Evolutionary conservation across 73 alveolate species (phyloP).

Genomic region (Paraurostyla sp.): DNA sequence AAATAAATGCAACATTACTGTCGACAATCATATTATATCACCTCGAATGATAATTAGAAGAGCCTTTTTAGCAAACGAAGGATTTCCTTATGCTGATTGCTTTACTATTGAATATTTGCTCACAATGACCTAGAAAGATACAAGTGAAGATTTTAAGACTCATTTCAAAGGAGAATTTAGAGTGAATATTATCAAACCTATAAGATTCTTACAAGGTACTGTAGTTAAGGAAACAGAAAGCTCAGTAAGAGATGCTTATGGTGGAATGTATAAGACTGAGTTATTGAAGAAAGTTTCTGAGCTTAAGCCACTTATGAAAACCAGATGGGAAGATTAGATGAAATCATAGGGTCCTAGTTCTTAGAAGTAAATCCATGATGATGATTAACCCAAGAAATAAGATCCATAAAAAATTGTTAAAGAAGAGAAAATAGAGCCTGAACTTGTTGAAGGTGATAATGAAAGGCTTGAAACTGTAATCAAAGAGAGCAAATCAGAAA

Average conservation of each 20-base stretch:
- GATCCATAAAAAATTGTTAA: too few relatives aligned
- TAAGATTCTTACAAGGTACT: conserved; percentile 18
- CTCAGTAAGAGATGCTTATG: conserved; percentile 46
- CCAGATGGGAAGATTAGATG: conserved; percentile 20
- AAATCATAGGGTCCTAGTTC: too few relatives aligned
- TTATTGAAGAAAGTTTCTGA: not conserved
- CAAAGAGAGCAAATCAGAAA: too few relatives aligned
- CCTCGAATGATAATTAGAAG: conserved; percentile 44
- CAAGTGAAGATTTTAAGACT: not conserved
- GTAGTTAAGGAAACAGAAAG: conserved; percentile 56
- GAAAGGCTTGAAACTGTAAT: too few relatives aligned
- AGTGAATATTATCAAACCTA: conserved; percentile 40
- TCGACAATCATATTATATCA: conserved; percentile 17
- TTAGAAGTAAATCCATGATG: too few relatives aligned
- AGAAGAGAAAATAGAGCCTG: too few relatives aligned
- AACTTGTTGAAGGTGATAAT: too few relatives aligned
- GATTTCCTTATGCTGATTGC: conserved; percentile 43
- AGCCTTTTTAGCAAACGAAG: not conserved
- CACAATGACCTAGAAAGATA: conserved; percentile 7
- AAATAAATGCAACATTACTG: not conserved
- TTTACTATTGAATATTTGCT: conserved; percentile 34
- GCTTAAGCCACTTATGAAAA: not conserved
- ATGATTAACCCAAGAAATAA: too few relatives aligned
- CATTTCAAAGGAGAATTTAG: conserved; percentile 30
- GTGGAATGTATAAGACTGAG: conserved; percentile 1